A percentile compares a stretch with the other conserved stretches of the same genome.
phyloP scores from a whole-genome alignment of 2,329 filamentous ascomycete genomes.

The Cytospora paraplurivora region DNA sequence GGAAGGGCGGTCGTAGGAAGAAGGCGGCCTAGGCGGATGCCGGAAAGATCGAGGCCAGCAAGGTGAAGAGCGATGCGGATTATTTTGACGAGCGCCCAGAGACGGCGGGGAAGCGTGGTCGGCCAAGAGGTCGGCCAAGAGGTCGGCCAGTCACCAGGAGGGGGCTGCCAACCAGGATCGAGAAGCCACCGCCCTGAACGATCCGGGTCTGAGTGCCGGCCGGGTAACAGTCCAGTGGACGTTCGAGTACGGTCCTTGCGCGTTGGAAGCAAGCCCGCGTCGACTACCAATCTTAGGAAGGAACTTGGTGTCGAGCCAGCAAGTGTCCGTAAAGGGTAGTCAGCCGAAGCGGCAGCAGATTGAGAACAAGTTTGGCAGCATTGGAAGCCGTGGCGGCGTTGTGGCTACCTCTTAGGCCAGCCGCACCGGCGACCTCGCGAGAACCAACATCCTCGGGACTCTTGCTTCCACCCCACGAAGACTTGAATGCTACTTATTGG shows the following conservation, averaged over 20 bases:
- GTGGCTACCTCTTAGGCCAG: not conserved
- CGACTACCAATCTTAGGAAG: not conserved
- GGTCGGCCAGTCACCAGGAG: not conserved
- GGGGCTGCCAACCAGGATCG: not conserved
- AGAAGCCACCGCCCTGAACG: not conserved
- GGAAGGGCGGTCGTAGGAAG: conserved; percentile 31
- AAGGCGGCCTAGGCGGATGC: conserved; percentile 15
- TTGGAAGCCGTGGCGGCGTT: not conserved
- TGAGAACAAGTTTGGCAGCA: not conserved
- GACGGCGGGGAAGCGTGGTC: not conserved
- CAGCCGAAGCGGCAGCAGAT: not conserved
- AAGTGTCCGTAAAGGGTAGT: not conserved
- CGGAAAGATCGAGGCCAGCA: not conserved
- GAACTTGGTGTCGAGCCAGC: not conserved
- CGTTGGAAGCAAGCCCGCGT: not conserved
- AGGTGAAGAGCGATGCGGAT: not conserved
- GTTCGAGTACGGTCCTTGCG: not conserved
- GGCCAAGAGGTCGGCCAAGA: not conserved
- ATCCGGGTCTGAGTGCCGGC: not conserved
- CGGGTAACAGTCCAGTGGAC: not conserved
- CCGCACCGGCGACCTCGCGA: not conserved
- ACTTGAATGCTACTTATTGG: not conserved
- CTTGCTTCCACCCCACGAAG: not conserved
- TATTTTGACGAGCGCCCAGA: not conserved
- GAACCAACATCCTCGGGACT: not conserved